Evolutionary conservation across 192 early-diverging fungal genomes (phyloP).

Genomic region (Entomortierella parvispora): DNA sequence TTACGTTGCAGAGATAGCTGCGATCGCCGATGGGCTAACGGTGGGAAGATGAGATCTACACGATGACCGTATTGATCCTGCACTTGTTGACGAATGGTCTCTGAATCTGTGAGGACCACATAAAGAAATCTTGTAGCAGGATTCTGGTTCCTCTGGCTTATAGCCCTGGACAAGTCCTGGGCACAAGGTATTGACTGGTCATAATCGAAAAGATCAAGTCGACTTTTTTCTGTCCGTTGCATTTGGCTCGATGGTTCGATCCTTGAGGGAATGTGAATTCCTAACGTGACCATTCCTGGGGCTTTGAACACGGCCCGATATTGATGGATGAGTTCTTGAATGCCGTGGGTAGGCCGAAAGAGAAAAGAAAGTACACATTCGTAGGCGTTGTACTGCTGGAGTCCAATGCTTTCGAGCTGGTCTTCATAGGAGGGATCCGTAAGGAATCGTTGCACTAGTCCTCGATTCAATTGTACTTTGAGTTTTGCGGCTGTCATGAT

Average conservation of each 20-base stretch:
- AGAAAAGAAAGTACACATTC: slow-evolving; percentile 13
- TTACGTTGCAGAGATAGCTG: neutral
- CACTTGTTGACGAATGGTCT: neutral
- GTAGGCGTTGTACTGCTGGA: slow-evolving; percentile 9
- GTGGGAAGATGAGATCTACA: slow-evolving; percentile 1
- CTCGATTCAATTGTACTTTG: neutral
- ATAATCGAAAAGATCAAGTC: neutral
- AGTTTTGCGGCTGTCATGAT: neutral
- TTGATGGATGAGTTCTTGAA: slow-evolving; percentile 10
- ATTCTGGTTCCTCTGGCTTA: neutral
- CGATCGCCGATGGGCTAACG: neutral
- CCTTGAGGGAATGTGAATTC: neutral
- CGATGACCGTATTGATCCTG: slow-evolving; percentile 1
- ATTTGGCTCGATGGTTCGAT: neutral
- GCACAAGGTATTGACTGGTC: slow-evolving; percentile 9
- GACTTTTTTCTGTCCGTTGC: neutral
- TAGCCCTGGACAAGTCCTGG: neutral
- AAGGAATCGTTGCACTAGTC: slow-evolving; percentile 8
- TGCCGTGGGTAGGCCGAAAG: neutral
- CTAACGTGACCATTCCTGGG: slow-evolving; percentile 3
- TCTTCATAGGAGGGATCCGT: slow-evolving; percentile 6
- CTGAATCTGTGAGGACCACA: slow-evolving; percentile 11
- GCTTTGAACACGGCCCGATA: slow-evolving; percentile 8
- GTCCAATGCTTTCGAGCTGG: slow-evolving; percentile 7
- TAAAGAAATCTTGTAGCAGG: neutral